These are phyloP conservation scores for Beta macrorhiza DNA, from an alignment of 179 eudicot species.

Conservation along the genomic window DNA sequence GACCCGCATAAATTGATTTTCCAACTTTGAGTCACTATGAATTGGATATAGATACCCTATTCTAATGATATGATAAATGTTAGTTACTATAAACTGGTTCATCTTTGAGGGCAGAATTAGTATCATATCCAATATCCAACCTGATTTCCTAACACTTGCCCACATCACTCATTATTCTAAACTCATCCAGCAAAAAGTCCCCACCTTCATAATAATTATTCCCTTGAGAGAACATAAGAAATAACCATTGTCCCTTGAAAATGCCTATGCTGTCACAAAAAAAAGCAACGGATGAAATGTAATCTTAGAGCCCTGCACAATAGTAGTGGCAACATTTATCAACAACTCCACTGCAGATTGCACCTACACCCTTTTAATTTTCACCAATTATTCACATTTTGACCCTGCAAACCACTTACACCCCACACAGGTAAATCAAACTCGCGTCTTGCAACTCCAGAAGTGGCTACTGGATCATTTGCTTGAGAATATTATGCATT, in stretches of 20 bases:
- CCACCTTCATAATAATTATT: not conserved
- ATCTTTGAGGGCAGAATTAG: no score
- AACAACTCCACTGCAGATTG: not conserved
- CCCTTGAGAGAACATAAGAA: not conserved
- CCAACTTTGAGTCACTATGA: no score
- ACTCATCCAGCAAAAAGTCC: no score
- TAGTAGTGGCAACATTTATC: not conserved
- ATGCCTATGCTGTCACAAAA: no score
- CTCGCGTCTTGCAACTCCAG: not conserved
- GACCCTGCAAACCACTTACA: not conserved
- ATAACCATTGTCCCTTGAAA: no score
- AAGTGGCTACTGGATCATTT: not conserved
- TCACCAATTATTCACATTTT: not conserved
- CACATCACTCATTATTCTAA: no score
- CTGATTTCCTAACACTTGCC: no score
- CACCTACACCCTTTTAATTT: not conserved
- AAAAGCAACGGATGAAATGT: not conserved
- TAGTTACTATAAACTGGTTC: no score
- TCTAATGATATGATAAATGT: no score
- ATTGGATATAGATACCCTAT: no score
- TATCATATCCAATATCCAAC: no score
- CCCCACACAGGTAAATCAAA: not conserved
- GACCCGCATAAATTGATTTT: no score
- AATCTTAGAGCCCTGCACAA: not conserved
- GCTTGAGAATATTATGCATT: not conserved